A percentile compares a stretch with the other conserved stretches of the same genome.
Evolutionary conservation across 73 alveolate genomes (phyloP).

Genomic region (Effrenium voratum): DNA sequence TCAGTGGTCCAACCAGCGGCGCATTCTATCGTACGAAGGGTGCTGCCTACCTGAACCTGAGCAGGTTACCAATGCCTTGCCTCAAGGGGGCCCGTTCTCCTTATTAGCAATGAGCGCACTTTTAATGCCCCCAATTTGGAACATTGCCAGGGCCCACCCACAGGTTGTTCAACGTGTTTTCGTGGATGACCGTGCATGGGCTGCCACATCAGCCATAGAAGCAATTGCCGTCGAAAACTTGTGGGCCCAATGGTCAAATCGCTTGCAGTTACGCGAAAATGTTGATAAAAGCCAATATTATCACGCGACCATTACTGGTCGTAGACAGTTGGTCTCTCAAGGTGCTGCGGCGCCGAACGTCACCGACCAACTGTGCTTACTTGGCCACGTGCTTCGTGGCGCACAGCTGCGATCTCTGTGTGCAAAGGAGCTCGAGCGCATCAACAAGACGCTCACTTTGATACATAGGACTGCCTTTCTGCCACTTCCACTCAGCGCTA

Average conservation of each 20-base stretch:
- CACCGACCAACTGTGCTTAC: slow-evolving; percentile 1
- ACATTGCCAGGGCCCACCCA: neutral
- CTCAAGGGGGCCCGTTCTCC: slow-evolving; percentile 25
- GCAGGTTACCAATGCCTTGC: neutral
- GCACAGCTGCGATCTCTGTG: no score
- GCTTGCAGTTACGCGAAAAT: neutral
- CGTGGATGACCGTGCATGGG: slow-evolving; percentile 25
- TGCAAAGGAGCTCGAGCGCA: no score
- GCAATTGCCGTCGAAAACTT: neutral
- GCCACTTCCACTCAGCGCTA: neutral
- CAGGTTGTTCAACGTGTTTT: neutral
- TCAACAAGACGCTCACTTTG: no score
- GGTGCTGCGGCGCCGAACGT: neutral
- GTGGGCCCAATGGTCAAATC: neutral
- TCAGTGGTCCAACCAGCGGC: neutral
- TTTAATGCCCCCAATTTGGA: neutral
- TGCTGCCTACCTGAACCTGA: neutral
- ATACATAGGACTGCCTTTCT: neutral
- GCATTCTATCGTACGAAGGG: slow-evolving; percentile 2
- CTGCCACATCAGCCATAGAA: neutral
- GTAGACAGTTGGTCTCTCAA: neutral
- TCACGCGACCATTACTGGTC: slow-evolving; percentile 4
- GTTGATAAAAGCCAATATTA: neutral
- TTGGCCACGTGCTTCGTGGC: neutral
- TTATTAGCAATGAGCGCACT: slow-evolving; percentile 21